Evolutionary conservation across 1,139 yeast species (phyloP).

Genomic region (Sugiyamaella novakii): DNA sequence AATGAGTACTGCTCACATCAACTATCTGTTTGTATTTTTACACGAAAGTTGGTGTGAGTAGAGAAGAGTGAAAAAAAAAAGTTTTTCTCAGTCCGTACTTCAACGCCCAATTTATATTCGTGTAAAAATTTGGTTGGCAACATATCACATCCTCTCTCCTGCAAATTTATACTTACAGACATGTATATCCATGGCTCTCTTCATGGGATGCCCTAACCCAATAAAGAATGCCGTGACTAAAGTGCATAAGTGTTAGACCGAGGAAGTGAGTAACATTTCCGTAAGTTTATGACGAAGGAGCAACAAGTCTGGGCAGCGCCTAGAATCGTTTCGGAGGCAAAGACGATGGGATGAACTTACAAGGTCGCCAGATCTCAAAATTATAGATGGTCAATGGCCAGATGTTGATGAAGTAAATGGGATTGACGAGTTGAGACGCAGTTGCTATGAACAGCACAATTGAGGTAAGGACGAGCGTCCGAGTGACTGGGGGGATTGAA

Average conservation of each 20-base stretch:
- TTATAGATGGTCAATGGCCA: constrained; percentile 36
- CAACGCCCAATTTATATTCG: no score
- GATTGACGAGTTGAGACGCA: constrained; percentile 9
- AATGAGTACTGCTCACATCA: no score
- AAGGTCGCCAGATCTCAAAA: constrained; percentile 41
- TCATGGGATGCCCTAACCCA: constrained; percentile 36
- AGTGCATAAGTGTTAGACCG: no score
- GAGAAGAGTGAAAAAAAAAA: no score
- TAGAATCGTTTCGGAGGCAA: background rate
- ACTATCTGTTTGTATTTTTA: no score
- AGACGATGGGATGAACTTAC: constrained; percentile 29
- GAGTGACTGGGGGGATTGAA: constrained; percentile 17
- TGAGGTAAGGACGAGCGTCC: constrained; percentile 14
- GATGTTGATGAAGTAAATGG: constrained; percentile 30
- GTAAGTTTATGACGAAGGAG: no score
- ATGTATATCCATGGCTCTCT: constrained; percentile 37
- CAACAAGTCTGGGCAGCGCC: no score
- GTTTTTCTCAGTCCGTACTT: no score
- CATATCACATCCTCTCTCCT: background rate
- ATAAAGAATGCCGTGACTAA: constrained; percentile 40
- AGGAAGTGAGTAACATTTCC: no score
- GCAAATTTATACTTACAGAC: constrained; percentile 31
- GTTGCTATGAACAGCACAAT: constrained; percentile 11
- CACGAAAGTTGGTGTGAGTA: no score
- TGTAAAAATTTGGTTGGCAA: constrained; percentile 13